Percentiles rank a stretch among this genome's conserved stretches.
These are phyloP conservation scores for Leccinum pachyderme DNA, from an alignment of 1,284 basidiomycete genomes.

Conservation along the genomic window DNA sequence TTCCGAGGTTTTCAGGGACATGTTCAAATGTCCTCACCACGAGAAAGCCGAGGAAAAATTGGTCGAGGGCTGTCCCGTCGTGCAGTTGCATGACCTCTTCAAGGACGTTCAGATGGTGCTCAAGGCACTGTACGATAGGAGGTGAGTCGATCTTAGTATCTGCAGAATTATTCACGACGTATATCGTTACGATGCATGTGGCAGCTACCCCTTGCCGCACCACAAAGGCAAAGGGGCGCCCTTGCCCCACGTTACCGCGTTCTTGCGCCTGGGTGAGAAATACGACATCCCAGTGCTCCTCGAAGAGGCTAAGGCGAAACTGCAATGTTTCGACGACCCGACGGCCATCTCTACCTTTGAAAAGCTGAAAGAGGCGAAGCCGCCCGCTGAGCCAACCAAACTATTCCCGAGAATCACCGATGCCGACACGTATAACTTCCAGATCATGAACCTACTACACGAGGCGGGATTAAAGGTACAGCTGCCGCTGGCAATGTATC, in stretches of 20 bases:
- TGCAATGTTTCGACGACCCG: not conserved
- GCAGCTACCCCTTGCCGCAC: constrained; percentile 1
- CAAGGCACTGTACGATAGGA: constrained; percentile 16
- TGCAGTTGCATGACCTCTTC: constrained; percentile 9
- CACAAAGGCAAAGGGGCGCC: not conserved
- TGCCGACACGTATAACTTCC: constrained; percentile 13
- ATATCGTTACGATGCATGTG: not conserved
- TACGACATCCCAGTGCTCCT: constrained; percentile 10
- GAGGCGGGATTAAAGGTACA: constrained; percentile 4
- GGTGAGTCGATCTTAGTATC: not conserved
- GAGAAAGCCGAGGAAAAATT: not conserved
- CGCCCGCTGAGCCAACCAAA: not conserved
- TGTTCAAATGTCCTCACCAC: constrained; percentile 4
- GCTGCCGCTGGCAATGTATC: constrained; percentile 14
- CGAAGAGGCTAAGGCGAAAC: constrained; percentile 10
- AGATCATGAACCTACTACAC: constrained; percentile 15
- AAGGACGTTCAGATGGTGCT: constrained; percentile 10
- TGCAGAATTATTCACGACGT: not conserved
- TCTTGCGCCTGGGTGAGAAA: constrained; percentile 18
- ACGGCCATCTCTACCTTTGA: not conserved
- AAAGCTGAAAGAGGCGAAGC: not conserved
- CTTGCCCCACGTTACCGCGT: not conserved
- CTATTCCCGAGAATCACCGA: constrained; percentile 1
- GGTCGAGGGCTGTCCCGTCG: constrained; percentile 10
- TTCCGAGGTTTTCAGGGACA: constrained; percentile 12